Base-by-base conservation (phyloP, 306 rosid genomes). In the Vicia villosa region DNA sequence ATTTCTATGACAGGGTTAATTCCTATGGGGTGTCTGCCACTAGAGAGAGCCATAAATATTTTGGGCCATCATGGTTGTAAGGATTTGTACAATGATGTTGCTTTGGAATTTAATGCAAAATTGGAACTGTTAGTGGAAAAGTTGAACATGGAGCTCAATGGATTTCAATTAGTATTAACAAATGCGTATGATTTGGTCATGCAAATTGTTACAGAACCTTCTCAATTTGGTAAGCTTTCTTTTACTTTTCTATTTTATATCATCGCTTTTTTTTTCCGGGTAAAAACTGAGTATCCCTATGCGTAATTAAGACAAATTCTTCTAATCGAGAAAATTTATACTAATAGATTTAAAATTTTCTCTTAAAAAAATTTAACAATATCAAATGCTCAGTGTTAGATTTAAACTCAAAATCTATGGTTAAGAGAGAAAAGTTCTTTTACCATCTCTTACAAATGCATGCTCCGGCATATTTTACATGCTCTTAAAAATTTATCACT, bases 1-100 rank as follows among this genome's bases (percentile, higher is more conserved):
- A 76, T 86, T 38, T 74, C 88, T n/a, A 78, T 89, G 0, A 76
- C 88, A 8, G 92, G 90, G 52, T 58, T 78, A 14, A 84, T 86
- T 69, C 92, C 92, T 0, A 82, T 84, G 89, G 92, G 92, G 62
- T 89, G 96, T 66, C 61, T 89, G 55, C 96, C 90, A 17, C 58
- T 89, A 3, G 88, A 84, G 54, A 84, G 96, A 58, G 4, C 85
- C 38, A 40, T 51, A 1, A 84, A 89, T 42, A 12, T 89, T 19
- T 3, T 83, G 70, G 84, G 74, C 3, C 2, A 30, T 22, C 77
- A 86, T 73, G 80, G 77, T 12, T 84, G 92, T 58, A 72, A 42
- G 10, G 79, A 77, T 20, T 42, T 15, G 14, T 81, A 81, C 76
- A 89, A 86, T 57, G 26, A 72, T 4, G 77, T 89, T 15, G 89